Base-by-base conservation (phyloP, 129 eudicot species). In the Saussurea involucrata region DNA sequence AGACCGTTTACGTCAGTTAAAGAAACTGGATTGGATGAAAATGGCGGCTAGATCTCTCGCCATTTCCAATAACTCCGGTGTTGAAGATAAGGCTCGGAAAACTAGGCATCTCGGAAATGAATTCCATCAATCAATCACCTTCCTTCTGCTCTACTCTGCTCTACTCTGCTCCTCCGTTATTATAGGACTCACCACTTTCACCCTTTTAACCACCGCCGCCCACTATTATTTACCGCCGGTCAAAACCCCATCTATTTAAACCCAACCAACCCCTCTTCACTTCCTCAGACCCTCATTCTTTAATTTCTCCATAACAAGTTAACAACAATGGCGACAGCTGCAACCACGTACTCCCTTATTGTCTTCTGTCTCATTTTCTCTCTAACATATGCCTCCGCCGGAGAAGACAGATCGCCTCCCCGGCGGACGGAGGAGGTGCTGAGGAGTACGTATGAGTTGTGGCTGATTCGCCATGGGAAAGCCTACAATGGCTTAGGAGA, bases 401-500 rank as follows among this genome's bases (percentile, higher is more conserved):
- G 21, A 33, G 42, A 8, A 28, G 55, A 78, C 9, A 32, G 31
- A 34, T 57, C 85, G 4, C 66, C 78, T 10, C 75, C 68, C 60
- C 10, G 49, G 70, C 65, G 93, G 25, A 77, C 81, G 28, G 93
- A 86, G 21, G 89, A 89, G 78, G 91, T 89, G 83, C 84, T 91
- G 33, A 87, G 69, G 81, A 88, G 33, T n/a, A 13, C 89, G 25
- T 91, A 87, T 67, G 87, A 85, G 75, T 20, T 15, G 77, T 94
- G 98, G 98, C 71, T 84, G 55, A 83, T 75, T 21, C 80, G 78
- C 74, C 90, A 94, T 71, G 90, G 89, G 12, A 91, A 86, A 76
- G 77, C 81, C 0, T 86, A 88, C 79, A 90, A 92, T 49, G 93
- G 85, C 8, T 55, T 92, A 21, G 93, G 89, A 76, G 97, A 92